These are phyloP conservation scores for Penicillium sp. DNA, from an alignment of 2,329 filamentous ascomycete species.

Conservation along the genomic window DNA sequence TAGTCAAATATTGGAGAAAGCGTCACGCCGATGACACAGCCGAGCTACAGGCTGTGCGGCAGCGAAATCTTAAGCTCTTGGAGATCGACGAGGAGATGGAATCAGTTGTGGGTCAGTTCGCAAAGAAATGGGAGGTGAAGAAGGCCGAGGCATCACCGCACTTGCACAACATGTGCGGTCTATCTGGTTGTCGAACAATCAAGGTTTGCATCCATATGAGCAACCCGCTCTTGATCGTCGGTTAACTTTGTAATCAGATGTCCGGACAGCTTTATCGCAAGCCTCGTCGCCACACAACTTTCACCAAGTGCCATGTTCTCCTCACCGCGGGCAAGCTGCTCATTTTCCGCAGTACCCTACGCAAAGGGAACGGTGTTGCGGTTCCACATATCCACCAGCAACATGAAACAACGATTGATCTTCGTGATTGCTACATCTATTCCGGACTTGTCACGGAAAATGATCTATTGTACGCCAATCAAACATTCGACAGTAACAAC, in stretches of 20 bases:
- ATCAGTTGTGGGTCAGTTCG: conserved; percentile 68
- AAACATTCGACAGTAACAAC: conserved; percentile 66
- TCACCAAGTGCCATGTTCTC: conserved; percentile 64
- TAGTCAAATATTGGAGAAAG: conserved; percentile 66
- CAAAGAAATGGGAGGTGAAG: conserved; percentile 70
- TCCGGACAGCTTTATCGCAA: conserved; percentile 68
- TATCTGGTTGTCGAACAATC: conserved; percentile 65
- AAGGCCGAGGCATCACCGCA: conserved; percentile 65
- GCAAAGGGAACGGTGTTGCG: conserved; percentile 59
- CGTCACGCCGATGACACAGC: conserved; percentile 61
- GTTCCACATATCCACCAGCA: conserved; percentile 66
- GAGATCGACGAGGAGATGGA: conserved; percentile 70
- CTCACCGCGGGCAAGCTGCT: conserved; percentile 64
- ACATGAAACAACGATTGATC: conserved; percentile 61
- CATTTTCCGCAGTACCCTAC: conserved; percentile 64
- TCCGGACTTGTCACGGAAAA: conserved; percentile 65
- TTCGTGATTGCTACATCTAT: conserved; percentile 69
- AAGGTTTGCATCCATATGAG: conserved; percentile 36
- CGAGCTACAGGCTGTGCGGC: conserved; percentile 61
- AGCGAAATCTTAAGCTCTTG: conserved; percentile 62
- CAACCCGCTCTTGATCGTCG: neutral
- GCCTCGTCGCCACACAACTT: conserved; percentile 64
- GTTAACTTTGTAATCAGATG: conserved; percentile 44
- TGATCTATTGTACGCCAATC: conserved; percentile 67
- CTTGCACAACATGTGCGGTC: conserved; percentile 71